phyloP scores from a whole-genome alignment of 2,329 filamentous ascomycete species.

The Xylaria hypoxylon region DNA sequence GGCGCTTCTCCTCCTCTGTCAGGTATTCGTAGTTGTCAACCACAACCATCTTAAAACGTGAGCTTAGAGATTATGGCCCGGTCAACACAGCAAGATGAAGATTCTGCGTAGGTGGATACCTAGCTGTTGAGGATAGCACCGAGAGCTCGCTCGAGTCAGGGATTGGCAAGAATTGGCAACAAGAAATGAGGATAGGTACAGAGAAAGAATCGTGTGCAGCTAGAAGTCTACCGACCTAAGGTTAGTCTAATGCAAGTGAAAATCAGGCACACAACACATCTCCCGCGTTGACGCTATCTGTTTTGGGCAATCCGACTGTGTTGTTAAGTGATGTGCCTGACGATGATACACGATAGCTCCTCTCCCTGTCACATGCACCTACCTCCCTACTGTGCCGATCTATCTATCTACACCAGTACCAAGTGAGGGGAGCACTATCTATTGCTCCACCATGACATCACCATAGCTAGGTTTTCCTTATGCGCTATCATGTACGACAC shows the following conservation, averaged over 20 bases:
- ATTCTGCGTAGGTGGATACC: not conserved
- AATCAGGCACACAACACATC: conserved; percentile 43
- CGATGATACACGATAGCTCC: conserved; percentile 27
- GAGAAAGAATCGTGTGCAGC: conserved; percentile 9
- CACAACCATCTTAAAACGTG: conserved; percentile 76
- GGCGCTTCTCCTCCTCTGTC: conserved; percentile 88
- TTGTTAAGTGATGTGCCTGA: conserved; percentile 17
- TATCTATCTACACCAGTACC: not conserved
- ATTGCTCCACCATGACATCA: conserved; percentile 37
- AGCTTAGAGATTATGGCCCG: not conserved
- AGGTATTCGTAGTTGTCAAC: conserved; percentile 89
- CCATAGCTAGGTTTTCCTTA: not conserved
- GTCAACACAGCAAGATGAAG: conserved; percentile 6
- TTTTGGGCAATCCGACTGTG: conserved; percentile 44
- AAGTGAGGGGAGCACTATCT: conserved; percentile 24
- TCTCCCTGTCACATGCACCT: conserved; percentile 7
- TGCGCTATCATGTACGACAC: not conserved
- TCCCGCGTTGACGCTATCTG: conserved; percentile 41
- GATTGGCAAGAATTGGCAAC: conserved; percentile 12
- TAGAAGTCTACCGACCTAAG: conserved; percentile 10
- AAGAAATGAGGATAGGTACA: not conserved
- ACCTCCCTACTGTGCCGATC: not conserved
- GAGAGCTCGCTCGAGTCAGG: conserved; percentile 12
- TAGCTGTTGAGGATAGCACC: conserved; percentile 3
- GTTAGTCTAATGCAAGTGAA: conserved; percentile 41